phyloP scores from a whole-genome alignment of 192 early-diverging fungal genomes.

The Coemansia sp. region DNA sequence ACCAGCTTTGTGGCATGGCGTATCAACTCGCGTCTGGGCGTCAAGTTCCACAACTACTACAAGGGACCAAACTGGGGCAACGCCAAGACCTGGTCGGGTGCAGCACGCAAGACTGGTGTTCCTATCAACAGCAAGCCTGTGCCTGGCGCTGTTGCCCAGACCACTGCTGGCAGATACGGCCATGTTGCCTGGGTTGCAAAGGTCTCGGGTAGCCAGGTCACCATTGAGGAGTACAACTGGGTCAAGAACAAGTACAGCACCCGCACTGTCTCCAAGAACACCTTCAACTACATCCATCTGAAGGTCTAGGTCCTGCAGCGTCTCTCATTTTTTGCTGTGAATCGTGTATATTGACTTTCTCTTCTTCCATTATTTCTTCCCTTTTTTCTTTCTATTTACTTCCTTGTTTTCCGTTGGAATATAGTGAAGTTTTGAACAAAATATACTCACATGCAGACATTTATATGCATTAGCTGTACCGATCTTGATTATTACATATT shows the following conservation, averaged over 20 bases:
- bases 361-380: neutral
- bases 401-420: neutral
- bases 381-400: neutral
- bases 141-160: constrained; percentile 24
- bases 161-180: constrained; percentile 23
- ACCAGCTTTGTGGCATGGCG: constrained; percentile 49
- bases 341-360: neutral
- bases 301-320: constrained; percentile 10
- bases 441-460: neutral
- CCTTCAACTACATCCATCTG: constrained; percentile 47
- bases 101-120: constrained; percentile 24
- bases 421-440: neutral
- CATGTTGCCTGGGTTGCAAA: constrained; percentile 49
- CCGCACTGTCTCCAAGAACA: constrained; percentile 32
- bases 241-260: constrained; percentile 24
- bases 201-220: constrained; percentile 44
- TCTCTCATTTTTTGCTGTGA: neutral
- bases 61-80: constrained; percentile 31
- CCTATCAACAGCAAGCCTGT: constrained; percentile 26
- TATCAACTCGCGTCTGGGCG: constrained; percentile 44
- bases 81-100: constrained; percentile 18
- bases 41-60: constrained; percentile 50
- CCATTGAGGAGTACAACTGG: constrained; percentile 50
- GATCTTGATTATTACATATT: too few species aligned
- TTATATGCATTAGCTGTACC: too few species aligned